These are phyloP conservation scores for Malassezia sympodialis DNA, from an alignment of 1,284 basidiomycete genomes.

Conservation along the genomic window DNA sequence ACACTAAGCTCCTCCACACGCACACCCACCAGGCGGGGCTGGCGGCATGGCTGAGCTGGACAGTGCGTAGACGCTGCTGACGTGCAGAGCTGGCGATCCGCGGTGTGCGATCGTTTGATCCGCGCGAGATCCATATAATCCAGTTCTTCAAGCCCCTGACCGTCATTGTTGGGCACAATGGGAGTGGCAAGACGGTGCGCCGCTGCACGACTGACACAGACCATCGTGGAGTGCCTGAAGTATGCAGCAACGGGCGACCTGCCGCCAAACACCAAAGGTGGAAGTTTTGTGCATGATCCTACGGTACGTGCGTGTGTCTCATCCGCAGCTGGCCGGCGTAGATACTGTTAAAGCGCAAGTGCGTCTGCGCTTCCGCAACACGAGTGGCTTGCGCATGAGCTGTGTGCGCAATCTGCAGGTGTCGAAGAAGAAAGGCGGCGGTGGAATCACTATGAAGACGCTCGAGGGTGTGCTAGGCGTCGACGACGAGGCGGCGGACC, in stretches of 20 bases:
- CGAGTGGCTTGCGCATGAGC: slow-evolving; percentile 66
- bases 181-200: slow-evolving; percentile 80
- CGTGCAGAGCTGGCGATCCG: slow-evolving; percentile 44
- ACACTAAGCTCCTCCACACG: not conserved
- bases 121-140: slow-evolving; percentile 85
- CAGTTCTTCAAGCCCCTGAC: slow-evolving; percentile 96
- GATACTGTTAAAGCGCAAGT: slow-evolving; percentile 98
- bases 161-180: slow-evolving; percentile 97
- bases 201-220: slow-evolving; percentile 49
- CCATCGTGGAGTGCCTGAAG: slow-evolving; percentile 97
- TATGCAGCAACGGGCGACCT: slow-evolving; percentile 97
- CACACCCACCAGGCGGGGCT: not conserved
- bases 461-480: slow-evolving; percentile 78
- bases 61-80: slow-evolving; percentile 19
- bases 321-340: slow-evolving; percentile 76
- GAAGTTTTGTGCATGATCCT: slow-evolving; percentile 95
- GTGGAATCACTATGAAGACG: slow-evolving; percentile 87
- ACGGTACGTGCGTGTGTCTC: not conserved
- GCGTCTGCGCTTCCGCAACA: slow-evolving; percentile 80
- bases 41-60: slow-evolving; percentile 38
- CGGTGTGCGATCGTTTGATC: slow-evolving; percentile 52
- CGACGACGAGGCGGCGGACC: slow-evolving; percentile 57
- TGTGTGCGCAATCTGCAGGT: slow-evolving; percentile 86
- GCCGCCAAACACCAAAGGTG: slow-evolving; percentile 92
- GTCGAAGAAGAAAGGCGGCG: slow-evolving; percentile 59